Percentiles rank a stretch among this genome's conserved stretches.
These are phyloP conservation scores for Eucalyptus regnans DNA, from an alignment of 345 rosid species.

Conservation along the genomic window DNA sequence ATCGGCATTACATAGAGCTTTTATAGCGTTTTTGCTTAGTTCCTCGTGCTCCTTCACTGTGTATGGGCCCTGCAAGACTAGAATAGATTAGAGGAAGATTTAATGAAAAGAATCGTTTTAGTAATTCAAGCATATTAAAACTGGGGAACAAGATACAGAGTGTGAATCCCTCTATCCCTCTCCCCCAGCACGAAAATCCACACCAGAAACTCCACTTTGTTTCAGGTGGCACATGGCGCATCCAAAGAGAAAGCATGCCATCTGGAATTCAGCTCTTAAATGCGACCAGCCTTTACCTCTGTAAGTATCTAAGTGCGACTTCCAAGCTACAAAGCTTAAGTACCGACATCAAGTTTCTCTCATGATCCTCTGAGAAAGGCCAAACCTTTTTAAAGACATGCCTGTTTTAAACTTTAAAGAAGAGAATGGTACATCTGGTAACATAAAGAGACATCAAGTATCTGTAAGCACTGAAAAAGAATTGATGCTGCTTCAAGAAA, in stretches of 20 bases:
- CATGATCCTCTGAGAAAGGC: neutral
- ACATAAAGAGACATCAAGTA: neutral
- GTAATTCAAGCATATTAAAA: neutral
- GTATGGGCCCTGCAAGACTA: conserved; percentile 63
- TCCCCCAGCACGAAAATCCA: neutral
- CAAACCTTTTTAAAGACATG: neutral
- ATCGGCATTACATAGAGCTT: conserved; percentile 85
- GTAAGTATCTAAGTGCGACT: neutral
- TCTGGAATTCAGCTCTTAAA: neutral
- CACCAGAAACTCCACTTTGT: neutral
- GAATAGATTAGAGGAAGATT: neutral
- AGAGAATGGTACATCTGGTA: neutral
- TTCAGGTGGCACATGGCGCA: neutral
- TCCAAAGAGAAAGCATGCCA: neutral
- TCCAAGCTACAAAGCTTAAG: neutral
- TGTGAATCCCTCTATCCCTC: neutral
- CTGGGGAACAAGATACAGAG: neutral
- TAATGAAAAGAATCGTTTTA: neutral
- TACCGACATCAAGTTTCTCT: neutral
- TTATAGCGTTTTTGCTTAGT: conserved; percentile 51
- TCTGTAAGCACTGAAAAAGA: neutral
- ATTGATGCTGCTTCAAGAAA: neutral
- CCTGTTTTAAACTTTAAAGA: neutral
- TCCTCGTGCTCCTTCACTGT: conserved; percentile 52
- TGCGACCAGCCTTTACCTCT: neutral